Conservation (phyloP, 2,329 filamentous ascomycete species). For the Paecilomyces variotii region DNA sequence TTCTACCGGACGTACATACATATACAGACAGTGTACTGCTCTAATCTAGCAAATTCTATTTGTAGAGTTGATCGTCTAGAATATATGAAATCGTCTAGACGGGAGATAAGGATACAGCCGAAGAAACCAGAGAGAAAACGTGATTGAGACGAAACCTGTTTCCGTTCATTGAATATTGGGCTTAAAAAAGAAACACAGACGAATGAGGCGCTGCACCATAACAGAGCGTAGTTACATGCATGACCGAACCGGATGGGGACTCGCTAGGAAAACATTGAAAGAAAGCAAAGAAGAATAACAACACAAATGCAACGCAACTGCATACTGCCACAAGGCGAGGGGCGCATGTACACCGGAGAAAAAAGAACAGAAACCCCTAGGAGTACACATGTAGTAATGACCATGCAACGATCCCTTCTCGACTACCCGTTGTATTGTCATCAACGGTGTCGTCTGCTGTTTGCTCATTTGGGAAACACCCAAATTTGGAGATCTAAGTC, state of each 20-base stretch:
- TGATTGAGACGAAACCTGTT: neutral
- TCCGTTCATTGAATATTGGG: neutral
- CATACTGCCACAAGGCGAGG: neutral
- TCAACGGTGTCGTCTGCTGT: neutral
- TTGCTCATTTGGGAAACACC: constrained; percentile 9
- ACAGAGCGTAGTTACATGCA: neutral
- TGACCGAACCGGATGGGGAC: neutral
- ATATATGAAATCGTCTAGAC: neutral
- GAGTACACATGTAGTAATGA: neutral
- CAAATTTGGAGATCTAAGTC: constrained; percentile 9
- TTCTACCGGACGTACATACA: no score
- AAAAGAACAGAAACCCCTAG: constrained; percentile 5
- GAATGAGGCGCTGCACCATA: neutral
- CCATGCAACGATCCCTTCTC: neutral
- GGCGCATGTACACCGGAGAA: constrained; percentile 13
- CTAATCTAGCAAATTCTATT: neutral
- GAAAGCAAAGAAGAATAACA: constrained; percentile 1
- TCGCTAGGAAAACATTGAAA: neutral
- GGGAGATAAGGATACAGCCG: neutral
- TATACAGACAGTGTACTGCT: neutral
- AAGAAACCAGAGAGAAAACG: neutral
- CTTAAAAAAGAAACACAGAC: neutral
- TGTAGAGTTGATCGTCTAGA: neutral
- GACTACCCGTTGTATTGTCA: neutral
- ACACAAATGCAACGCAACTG: constrained; percentile 6